Conservation (phyloP, 1,139 yeast genomes). For the Hansenula anomala region DNA sequence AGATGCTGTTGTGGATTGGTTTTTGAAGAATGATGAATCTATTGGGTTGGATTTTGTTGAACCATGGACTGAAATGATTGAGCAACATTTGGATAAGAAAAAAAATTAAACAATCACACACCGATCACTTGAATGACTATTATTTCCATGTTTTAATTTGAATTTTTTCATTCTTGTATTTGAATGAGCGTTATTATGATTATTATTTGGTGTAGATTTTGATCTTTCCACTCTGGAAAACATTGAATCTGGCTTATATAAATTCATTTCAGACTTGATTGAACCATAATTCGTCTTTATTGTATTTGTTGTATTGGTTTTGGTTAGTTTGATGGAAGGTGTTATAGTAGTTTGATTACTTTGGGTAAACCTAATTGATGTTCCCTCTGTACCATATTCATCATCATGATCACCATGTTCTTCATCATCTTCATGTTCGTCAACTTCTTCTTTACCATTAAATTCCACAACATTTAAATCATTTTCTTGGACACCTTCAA, state of each 20-base stretch:
- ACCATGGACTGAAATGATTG: constrained; percentile 85
- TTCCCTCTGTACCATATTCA: constrained; percentile 4
- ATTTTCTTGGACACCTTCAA: constrained; percentile 2
- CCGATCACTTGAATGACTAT: too few relatives aligned
- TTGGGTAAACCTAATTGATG: constrained; percentile 11
- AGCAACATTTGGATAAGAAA: constrained; percentile 36
- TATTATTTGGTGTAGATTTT: constrained; percentile 17
- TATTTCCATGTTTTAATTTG: not conserved
- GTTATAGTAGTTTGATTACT: constrained; percentile 15
- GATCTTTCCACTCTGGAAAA: constrained; percentile 17
- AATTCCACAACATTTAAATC: constrained; percentile 22
- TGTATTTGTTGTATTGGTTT: constrained; percentile 18
- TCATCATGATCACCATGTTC: not conserved
- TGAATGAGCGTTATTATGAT: constrained; percentile 8
- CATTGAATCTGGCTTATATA: constrained; percentile 18
- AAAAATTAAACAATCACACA: constrained; percentile 7
- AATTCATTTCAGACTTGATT: constrained; percentile 19
- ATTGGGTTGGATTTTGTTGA: constrained; percentile 85
- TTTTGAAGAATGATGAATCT: constrained; percentile 52
- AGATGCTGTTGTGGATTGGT: constrained; percentile 68
- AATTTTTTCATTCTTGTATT: not conserved
- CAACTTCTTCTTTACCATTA: constrained; percentile 11
- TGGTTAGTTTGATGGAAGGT: constrained; percentile 16
- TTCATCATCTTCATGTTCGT: not conserved
- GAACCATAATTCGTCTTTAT: constrained; percentile 18